Base-by-base conservation (phyloP, 176 grass and related monocot species). In the Lolium rigidum region DNA sequence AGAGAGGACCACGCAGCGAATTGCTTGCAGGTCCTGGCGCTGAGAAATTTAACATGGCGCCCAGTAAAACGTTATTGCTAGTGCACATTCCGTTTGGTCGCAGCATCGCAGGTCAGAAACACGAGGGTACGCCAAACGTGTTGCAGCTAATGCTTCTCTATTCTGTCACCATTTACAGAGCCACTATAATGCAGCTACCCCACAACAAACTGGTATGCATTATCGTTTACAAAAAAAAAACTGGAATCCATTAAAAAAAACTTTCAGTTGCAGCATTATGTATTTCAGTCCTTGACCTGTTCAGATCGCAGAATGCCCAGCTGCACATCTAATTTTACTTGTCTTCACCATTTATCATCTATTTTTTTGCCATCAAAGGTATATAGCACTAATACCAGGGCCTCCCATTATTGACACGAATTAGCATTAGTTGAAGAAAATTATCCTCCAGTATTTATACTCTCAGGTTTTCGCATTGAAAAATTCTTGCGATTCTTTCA, bases 101-200 rank as follows among this genome's bases (percentile, higher is more conserved):
- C 56, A 57, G 22, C 81, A 84, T 61, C 39, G 70, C 48, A 67
- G 69, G 60, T 55, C 79, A 68, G 79, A 75, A 38, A 67, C 28
- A 69, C 31, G 31, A 50, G 39, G 72, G 60, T 48, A 68, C 49
- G 69, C 7, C 70, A 35, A 49, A 67, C 37, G 70, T 82, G 49
- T 38, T 81, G 49, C 79, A 76, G 58, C 59, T 67, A 46, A 65
- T 64, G 13, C 83, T 46, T 69, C 17, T n/a, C n/a, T 12, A 16
- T 35, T 70, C 52, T 49, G 24, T 61, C 39, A 35, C 24, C 21
- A 46, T 44, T 47, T 31, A 78, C 48, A 69, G 9, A 85, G 26
- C 57, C 15, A 52, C 58, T 52, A 77, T 13, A 43, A 43, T 55
- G n/a, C 9, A 43, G 26, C 20, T 66, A 49, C 39, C 52, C 70